Base-by-base conservation (phyloP, 768 basidiomycete genomes). In the Xerocomellus amylosporus region DNA sequence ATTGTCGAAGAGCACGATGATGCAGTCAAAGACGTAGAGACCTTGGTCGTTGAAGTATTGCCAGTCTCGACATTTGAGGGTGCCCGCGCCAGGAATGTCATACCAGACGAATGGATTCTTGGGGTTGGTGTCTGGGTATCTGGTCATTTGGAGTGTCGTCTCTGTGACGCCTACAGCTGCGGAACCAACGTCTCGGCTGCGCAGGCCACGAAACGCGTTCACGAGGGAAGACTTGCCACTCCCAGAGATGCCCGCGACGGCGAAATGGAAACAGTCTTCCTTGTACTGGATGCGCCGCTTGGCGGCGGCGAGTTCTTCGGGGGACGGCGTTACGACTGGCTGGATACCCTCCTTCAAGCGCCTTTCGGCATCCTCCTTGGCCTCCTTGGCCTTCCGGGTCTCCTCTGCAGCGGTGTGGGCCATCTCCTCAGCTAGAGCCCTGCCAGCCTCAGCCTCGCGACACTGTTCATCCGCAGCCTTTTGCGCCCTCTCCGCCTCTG, bases 71-170 rank as follows among this genome's bases (percentile, higher is more conserved):
- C 68, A 64, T n/a, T 53, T 62, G 19, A 68, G 10, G 2, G 73
- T 74, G 12, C 71, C 70, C 10, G 73, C 71, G 14, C 72, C 73
- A 0, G 72, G 73, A n/a, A 72, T 39, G 37, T 74, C 73, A 12
- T 67, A 74, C 73, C 72, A 74, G 39, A 67, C 64, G 53, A 67
- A 60, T 0, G 59, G 65, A 20, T 51, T 19, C 3, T 57, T 42
- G 7, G 56, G 61, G 20, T 61, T 56, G 2, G 63, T 19, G n/a
- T 70, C 66, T 5, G 61, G 41, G 33, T 70, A 74, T 33, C 71
- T 56, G 22, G 59, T 22, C 36, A 66, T 53, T n/a, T 34, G 28
- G 22, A 58, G 39, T 5, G 71, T 73, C n/a, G 67, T 73, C 52
- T 72, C 69, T 5, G 53, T 62, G 39, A 71, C 55, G 1, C 68